Evolutionary conservation across 768 basidiomycete genomes (phyloP).

Genomic region (Leccinum pellstonianum): DNA sequence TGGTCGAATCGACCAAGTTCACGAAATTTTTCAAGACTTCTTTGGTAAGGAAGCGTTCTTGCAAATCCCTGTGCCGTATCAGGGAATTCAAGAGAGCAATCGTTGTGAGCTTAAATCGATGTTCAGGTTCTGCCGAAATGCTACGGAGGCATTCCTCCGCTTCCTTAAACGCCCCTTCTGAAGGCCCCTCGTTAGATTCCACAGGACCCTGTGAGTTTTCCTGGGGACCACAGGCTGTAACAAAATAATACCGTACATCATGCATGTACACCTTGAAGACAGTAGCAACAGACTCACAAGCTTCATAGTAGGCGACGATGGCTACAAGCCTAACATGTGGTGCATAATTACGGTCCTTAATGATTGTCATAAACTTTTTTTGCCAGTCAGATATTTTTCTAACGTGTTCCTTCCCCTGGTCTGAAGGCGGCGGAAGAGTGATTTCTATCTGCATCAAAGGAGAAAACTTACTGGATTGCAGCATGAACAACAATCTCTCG

Average conservation of each 20-base stretch:
- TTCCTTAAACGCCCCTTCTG: constrained; percentile 2
- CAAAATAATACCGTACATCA: neutral
- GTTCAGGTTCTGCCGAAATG: too few relatives aligned
- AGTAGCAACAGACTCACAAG: constrained; percentile 7
- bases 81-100: constrained; percentile 24
- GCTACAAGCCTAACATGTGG: constrained; percentile 20
- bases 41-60: constrained; percentile 12
- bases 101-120: too few relatives aligned
- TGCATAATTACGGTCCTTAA: constrained; percentile 5
- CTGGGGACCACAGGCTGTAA: constrained; percentile 1
- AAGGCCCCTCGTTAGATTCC: neutral
- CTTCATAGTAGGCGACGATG: constrained; percentile 25
- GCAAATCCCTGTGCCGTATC: constrained; percentile 15
- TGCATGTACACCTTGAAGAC: too few relatives aligned
- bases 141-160: too few relatives aligned
- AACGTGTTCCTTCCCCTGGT: constrained; percentile 18
- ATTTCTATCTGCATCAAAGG: neutral
- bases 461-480: neutral
- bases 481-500: constrained; percentile 16
- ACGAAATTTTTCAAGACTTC: constrained; percentile 14
- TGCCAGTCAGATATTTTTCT: constrained; percentile 14
- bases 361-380: constrained; percentile 6
- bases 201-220: neutral
- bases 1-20: constrained; percentile 12
- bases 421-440: neutral